Percentiles rank a stretch among this genome's conserved stretches.
These are phyloP conservation scores for Cyberlindnera mrakii DNA, from an alignment of 805 yeast genomes.

Conservation along the genomic window DNA sequence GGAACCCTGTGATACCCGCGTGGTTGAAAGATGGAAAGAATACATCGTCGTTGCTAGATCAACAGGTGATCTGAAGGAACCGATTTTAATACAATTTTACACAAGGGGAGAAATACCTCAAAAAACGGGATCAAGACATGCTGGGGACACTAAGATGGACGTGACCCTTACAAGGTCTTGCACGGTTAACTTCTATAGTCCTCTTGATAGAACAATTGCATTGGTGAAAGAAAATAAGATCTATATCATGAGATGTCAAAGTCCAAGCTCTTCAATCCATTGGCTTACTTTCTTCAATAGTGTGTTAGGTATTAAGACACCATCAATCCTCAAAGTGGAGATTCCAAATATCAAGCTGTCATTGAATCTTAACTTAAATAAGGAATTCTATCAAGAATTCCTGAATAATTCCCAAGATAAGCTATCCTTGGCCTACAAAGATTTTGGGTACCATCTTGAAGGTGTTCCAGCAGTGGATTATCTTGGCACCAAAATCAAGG, in stretches of 20 bases:
- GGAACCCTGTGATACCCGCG: conserved; percentile 47
- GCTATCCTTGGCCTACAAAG: conserved; percentile 1
- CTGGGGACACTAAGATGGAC: conserved; percentile 22
- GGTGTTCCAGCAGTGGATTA: conserved; percentile 29
- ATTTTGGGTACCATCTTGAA: conserved; percentile 22
- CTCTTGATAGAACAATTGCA: conserved; percentile 65
- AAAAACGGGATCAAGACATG: conserved; percentile 8
- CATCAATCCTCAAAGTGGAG: conserved; percentile 36
- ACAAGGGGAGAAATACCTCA: conserved; percentile 34
- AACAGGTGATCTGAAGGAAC: conserved; percentile 44
- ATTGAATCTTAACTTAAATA: conserved; percentile 21
- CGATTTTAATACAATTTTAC: conserved; percentile 61
- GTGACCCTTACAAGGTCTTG: conserved; percentile 26
- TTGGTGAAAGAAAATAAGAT: conserved; percentile 34
- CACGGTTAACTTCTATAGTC: conserved; percentile 50
- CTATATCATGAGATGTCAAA: conserved; percentile 52
- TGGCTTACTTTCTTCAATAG: conserved; percentile 60
- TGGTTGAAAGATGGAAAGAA: conserved; percentile 75
- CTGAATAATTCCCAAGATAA: background rate
- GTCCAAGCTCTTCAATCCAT: conserved; percentile 45
- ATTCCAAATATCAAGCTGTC: conserved; percentile 35
- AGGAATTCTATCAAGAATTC: conserved; percentile 4
- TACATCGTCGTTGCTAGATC: conserved; percentile 65
- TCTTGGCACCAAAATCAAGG: conserved; percentile 32
- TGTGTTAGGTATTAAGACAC: conserved; percentile 38